phyloP scores from a whole-genome alignment of 257 asterid species.

The Verbascum thapsus region DNA sequence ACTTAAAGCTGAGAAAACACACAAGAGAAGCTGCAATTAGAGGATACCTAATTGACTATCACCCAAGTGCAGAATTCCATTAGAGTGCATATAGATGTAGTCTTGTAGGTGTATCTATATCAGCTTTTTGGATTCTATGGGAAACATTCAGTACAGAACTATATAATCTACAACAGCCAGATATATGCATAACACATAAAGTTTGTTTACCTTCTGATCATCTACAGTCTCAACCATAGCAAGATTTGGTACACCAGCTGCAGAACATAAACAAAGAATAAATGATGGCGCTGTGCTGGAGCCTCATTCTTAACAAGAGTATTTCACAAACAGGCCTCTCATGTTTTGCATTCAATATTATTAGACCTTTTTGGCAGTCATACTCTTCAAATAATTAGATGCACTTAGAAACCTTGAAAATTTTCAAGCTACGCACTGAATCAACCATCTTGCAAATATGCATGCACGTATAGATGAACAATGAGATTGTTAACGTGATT shows the following conservation, averaged over 20 bases:
- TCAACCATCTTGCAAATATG: too few relatives aligned
- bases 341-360: background rate
- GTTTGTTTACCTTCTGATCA: conserved; percentile 76
- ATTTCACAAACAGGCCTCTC: conserved; percentile 4
- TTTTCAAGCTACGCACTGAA: too few relatives aligned
- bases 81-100: conserved; percentile 5
- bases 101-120: background rate
- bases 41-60: conserved; percentile 14
- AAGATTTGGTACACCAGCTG: conserved; percentile 89
- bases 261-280: conserved; percentile 22
- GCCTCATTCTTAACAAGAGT: conserved; percentile 1
- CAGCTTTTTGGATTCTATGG: conserved; percentile 8
- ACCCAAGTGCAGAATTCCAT: background rate
- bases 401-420: too few relatives aligned
- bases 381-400: too few relatives aligned
- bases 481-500: background rate
- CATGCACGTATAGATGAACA: background rate
- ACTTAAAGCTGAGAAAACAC: conserved; percentile 13
- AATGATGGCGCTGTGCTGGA: background rate
- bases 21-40: conserved; percentile 4
- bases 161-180: background rate
- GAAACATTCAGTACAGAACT: background rate
- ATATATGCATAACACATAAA: conserved; percentile 3
- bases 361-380: too few relatives aligned
- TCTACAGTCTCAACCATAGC: conserved; percentile 94